Evolutionary conservation across 148 eudicot genomes (phyloP).

Genomic region (Gaultheria prostrata): DNA sequence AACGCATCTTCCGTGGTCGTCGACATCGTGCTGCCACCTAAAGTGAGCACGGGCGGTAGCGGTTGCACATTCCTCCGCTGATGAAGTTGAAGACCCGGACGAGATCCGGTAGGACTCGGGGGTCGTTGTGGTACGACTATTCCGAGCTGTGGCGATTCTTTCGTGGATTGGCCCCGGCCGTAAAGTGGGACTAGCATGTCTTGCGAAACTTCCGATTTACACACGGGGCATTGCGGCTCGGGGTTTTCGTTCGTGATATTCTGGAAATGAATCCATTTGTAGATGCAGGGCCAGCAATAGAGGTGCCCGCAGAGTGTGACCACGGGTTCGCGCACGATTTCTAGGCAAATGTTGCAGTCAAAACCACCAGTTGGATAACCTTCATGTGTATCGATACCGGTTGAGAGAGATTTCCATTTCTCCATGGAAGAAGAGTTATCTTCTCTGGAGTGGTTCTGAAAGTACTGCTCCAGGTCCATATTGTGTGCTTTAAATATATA

Average conservation of each 20-base stretch:
- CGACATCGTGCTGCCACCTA: constrained; percentile 40
- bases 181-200: constrained; percentile 68
- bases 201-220: constrained; percentile 60
- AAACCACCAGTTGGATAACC: constrained; percentile 45
- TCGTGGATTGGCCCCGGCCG: constrained; percentile 45
- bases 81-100: constrained; percentile 28
- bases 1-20: constrained; percentile 4
- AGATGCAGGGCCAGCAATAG: constrained; percentile 96
- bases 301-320: constrained; percentile 91
- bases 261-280: constrained; percentile 66
- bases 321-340: constrained; percentile 74
- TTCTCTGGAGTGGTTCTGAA: constrained; percentile 9
- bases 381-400: constrained; percentile 24
- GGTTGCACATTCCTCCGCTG: constrained; percentile 18
- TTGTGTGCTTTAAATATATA: background rate
- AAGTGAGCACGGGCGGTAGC: constrained; percentile 24
- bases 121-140: constrained; percentile 56
- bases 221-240: constrained; percentile 75
- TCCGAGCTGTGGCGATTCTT: constrained; percentile 20
- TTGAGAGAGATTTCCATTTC: constrained; percentile 30
- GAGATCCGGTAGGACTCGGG: constrained; percentile 43
- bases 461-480: constrained; percentile 41
- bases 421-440: constrained; percentile 16
- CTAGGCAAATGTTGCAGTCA: constrained; percentile 90
- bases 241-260: constrained; percentile 20